These are phyloP conservation scores for Aspergillus transmontanensis DNA, from an alignment of 2,329 filamentous ascomycete species.

Conservation along the genomic window DNA sequence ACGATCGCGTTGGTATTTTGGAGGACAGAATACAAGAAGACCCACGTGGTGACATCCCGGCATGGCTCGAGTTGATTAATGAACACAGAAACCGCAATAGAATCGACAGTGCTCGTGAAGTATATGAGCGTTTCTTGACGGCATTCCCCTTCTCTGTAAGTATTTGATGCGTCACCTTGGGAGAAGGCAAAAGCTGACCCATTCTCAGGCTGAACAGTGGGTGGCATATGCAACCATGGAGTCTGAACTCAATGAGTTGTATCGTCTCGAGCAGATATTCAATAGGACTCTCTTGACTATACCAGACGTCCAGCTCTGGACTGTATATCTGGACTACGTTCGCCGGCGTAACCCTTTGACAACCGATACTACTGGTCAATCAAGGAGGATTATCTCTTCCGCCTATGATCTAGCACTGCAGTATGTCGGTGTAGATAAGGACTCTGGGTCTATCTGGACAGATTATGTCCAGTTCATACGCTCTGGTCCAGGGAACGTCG, in stretches of 20 bases:
- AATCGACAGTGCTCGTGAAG: constrained; percentile 74
- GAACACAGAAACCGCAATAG: constrained; percentile 82
- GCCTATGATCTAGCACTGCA: constrained; percentile 92
- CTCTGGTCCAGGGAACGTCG: constrained; percentile 79
- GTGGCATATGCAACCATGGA: constrained; percentile 88
- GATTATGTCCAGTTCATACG: constrained; percentile 96
- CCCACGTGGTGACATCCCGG: constrained; percentile 86
- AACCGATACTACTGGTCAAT: constrained; percentile 73
- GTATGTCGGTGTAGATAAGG: constrained; percentile 87
- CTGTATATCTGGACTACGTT: constrained; percentile 91
- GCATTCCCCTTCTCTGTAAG: constrained; percentile 90
- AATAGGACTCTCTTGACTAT: constrained; percentile 75
- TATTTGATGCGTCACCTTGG: constrained; percentile 27
- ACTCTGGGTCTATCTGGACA: constrained; percentile 86
- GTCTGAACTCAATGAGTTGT: constrained; percentile 79
- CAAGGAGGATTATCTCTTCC: constrained; percentile 76
- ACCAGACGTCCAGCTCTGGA: constrained; percentile 86
- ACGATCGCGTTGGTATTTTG: constrained; percentile 76
- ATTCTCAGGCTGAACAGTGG: constrained; percentile 81
- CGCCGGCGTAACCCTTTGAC: constrained; percentile 86
- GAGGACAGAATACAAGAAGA: constrained; percentile 93
- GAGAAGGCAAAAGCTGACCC: constrained; percentile 35
- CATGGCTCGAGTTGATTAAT: constrained; percentile 84
- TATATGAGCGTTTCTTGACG: constrained; percentile 84
- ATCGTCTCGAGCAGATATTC: constrained; percentile 80